These are phyloP conservation scores for Wakefieldia striispora DNA, from an alignment of 768 basidiomycete species.

Conservation along the genomic window DNA sequence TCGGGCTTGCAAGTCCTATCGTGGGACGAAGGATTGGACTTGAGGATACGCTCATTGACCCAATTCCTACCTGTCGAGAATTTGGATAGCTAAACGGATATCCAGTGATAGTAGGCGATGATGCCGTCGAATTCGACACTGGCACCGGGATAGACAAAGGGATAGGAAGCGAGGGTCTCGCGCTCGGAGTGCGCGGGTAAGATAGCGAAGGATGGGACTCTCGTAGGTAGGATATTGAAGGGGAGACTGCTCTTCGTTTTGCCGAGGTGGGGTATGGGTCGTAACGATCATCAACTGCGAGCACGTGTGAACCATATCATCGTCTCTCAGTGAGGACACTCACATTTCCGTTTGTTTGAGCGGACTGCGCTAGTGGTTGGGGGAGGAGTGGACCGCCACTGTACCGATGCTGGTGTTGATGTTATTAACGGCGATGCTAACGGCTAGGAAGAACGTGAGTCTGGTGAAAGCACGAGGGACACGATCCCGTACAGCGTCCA, in stretches of 20 bases:
- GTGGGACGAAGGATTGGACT: constrained; percentile 74
- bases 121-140: constrained; percentile 58
- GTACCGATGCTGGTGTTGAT: constrained; percentile 49
- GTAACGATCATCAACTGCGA: constrained; percentile 75
- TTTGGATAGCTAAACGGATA: constrained; percentile 43
- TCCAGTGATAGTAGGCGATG: constrained; percentile 66
- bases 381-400: constrained; percentile 83
- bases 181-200: constrained; percentile 45
- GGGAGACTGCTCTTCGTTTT: constrained; percentile 82
- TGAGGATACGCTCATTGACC: constrained; percentile 54
- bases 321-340: constrained; percentile 9
- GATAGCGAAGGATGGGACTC: constrained; percentile 55
- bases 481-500: constrained; percentile 62
- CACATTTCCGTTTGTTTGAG: constrained; percentile 80
- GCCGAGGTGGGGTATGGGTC: constrained; percentile 78
- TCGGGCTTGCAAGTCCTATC: constrained; percentile 72
- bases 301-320: constrained; percentile 8
- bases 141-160: constrained; percentile 63
- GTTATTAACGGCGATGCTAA: constrained; percentile 63
- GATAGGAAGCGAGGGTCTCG: constrained; percentile 63
- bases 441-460: constrained; percentile 36
- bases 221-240: constrained; percentile 67
- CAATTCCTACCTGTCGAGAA: constrained; percentile 35
- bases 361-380: constrained; percentile 75
- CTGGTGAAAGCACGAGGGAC: constrained; percentile 11